Conservation (phyloP, 805 yeast species). For the Millerozyma miso region DNA sequence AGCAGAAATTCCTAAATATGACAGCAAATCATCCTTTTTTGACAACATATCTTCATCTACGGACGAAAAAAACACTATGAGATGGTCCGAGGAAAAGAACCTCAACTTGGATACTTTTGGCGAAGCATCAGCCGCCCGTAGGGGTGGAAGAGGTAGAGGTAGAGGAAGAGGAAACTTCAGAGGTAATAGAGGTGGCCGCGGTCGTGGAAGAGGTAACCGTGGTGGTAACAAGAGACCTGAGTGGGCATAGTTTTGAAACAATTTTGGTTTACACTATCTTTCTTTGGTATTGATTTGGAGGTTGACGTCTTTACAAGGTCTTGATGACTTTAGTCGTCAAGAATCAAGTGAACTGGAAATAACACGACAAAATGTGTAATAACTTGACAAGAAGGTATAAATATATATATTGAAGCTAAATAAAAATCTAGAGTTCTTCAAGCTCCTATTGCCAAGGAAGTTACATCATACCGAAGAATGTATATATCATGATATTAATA, state of each 20-base stretch:
- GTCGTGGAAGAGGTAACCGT: slow-evolving; percentile 18
- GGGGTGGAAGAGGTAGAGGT: slow-evolving; percentile 52
- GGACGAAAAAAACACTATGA: slow-evolving; percentile 43
- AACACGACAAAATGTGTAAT: too few species aligned
- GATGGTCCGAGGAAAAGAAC: slow-evolving; percentile 68
- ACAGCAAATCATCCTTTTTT: slow-evolving; percentile 82
- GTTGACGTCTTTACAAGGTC: too few species aligned
- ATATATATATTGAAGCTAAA: too few species aligned
- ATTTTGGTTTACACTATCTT: too few species aligned
- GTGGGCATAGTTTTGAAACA: slow-evolving; percentile 22
- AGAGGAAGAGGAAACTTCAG: slow-evolving; percentile 17
- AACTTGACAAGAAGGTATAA: too few species aligned
- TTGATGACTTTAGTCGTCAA: too few species aligned
- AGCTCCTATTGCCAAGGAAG: too few species aligned
- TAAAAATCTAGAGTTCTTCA: too few species aligned
- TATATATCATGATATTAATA: too few species aligned
- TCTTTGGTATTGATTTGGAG: too few species aligned
- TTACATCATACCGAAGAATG: too few species aligned
- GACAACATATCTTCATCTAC: slow-evolving; percentile 77
- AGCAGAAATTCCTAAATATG: slow-evolving; percentile 42
- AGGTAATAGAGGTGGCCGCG: slow-evolving; percentile 14
- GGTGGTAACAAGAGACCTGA: slow-evolving; percentile 20
- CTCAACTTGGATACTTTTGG: slow-evolving; percentile 85
- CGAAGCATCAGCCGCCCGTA: slow-evolving; percentile 50
- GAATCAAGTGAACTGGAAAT: too few species aligned